Evolutionary conservation across 805 yeast species (phyloP).

Genomic region (Kregervanrija fluxuum): DNA sequence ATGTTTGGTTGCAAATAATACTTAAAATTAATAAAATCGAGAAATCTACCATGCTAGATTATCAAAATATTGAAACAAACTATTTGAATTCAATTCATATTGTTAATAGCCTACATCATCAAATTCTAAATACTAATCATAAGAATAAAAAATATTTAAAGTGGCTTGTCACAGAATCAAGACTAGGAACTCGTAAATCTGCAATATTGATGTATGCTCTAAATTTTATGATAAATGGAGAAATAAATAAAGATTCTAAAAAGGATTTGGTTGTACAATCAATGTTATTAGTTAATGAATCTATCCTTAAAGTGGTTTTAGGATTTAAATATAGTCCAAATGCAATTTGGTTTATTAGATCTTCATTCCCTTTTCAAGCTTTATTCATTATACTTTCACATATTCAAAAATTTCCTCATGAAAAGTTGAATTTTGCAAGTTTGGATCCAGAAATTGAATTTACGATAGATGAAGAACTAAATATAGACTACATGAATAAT

Average conservation of each 20-base stretch:
- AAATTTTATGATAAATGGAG: conserved; percentile 6
- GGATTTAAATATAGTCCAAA: conserved; percentile 9
- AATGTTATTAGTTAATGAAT: conserved; percentile 17
- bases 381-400: conserved; percentile 17
- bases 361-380: conserved; percentile 20
- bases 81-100: conserved; percentile 6
- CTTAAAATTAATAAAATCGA: conserved; percentile 15
- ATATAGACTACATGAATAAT: conserved; percentile 9
- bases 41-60: conserved; percentile 4
- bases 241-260: conserved; percentile 6
- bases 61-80: conserved; percentile 3
- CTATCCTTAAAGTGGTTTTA: conserved; percentile 13
- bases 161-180: conserved; percentile 15
- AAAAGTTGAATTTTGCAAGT: conserved; percentile 8
- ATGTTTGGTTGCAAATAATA: conserved; percentile 11
- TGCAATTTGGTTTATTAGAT: conserved; percentile 16
- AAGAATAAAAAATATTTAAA: conserved; percentile 6
- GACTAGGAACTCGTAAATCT: conserved; percentile 16
- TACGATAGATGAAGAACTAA: conserved; percentile 5
- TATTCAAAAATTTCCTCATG: conserved; percentile 10
- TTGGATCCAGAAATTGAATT: conserved; percentile 8
- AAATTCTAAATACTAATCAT: too few species aligned
- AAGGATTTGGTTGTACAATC: conserved; percentile 15
- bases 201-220: conserved; percentile 13
- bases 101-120: conserved; percentile 5